A percentile compares a stretch with the other conserved stretches of the same genome.
These are phyloP conservation scores for Trichocladium uniseriatum DNA, from an alignment of 495 filamentous ascomycete species.

Conservation along the genomic window DNA sequence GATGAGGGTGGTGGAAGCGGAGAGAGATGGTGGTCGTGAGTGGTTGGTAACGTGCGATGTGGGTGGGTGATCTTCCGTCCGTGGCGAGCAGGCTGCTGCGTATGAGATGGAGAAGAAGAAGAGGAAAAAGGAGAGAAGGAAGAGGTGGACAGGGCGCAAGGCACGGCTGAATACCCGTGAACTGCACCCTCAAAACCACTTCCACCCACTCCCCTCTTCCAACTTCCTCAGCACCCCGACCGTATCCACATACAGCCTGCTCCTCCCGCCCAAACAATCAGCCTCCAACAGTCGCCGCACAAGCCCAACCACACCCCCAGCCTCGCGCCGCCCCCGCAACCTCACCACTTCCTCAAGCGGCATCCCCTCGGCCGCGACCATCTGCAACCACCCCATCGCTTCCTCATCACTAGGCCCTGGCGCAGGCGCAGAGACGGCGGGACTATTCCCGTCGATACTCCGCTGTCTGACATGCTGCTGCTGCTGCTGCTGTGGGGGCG, in stretches of 20 bases:
- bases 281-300: constrained; percentile 32
- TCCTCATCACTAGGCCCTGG: constrained; percentile 39
- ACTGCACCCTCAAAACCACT: constrained; percentile 28
- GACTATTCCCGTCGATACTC: too few species aligned
- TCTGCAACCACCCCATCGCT: constrained; percentile 46
- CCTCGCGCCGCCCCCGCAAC: constrained; percentile 26
- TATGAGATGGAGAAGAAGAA: neutral
- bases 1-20: too few species aligned
- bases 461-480: too few species aligned
- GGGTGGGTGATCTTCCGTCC: too few species aligned
- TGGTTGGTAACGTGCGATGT: too few species aligned
- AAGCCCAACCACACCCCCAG: constrained; percentile 30
- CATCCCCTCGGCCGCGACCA: constrained; percentile 52
- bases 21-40: too few species aligned
- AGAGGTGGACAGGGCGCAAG: neutral
- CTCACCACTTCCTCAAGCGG: constrained; percentile 22
- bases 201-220: constrained; percentile 29
- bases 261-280: constrained; percentile 32
- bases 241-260: constrained; percentile 36
- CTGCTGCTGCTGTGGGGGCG: too few species aligned
- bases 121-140: neutral
- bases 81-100: too few species aligned
- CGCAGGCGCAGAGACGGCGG: too few species aligned
- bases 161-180: neutral
- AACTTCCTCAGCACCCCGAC: constrained; percentile 35